phyloP scores from a whole-genome alignment of 305 asterid species.

The Fraxinus velutina region DNA sequence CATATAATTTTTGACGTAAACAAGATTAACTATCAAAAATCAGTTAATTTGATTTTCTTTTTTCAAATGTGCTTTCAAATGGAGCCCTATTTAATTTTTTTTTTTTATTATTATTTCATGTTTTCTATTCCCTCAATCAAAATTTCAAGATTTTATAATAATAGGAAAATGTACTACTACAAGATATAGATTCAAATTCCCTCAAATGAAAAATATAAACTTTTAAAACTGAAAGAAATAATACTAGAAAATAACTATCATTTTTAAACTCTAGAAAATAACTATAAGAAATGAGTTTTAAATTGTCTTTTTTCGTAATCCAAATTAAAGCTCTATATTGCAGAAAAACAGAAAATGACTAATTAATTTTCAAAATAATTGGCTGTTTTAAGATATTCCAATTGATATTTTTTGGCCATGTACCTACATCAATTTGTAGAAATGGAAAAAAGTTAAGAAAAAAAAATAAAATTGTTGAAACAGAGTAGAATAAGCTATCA shows the following conservation, averaged over 20 bases:
- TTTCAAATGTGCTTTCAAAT: background rate
- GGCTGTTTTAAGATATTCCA: background rate
- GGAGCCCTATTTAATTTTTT: background rate
- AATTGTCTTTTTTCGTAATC: background rate
- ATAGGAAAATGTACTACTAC: background rate
- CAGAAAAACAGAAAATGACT: background rate
- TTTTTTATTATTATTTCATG: background rate
- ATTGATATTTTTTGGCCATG: background rate
- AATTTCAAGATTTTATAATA: background rate
- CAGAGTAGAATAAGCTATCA: background rate
- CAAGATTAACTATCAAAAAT: too few relatives aligned
- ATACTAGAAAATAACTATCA: too few relatives aligned
- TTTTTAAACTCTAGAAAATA: too few relatives aligned
- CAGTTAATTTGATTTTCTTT: background rate
- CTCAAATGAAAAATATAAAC: background rate
- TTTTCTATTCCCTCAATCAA: background rate
- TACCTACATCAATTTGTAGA: background rate
- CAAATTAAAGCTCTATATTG: background rate
- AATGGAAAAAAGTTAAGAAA: background rate
- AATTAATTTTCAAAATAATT: too few relatives aligned
- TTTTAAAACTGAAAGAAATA: too few relatives aligned
- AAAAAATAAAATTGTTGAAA: background rate
- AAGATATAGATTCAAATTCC: background rate
- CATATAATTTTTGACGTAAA: too few relatives aligned
- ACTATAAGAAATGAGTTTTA: background rate